Percentiles rank a stretch among this genome's conserved stretches.
Evolutionary conservation across 2,329 filamentous ascomycete genomes (phyloP).

Genomic region (Tolypocladium cylindrosporum): DNA sequence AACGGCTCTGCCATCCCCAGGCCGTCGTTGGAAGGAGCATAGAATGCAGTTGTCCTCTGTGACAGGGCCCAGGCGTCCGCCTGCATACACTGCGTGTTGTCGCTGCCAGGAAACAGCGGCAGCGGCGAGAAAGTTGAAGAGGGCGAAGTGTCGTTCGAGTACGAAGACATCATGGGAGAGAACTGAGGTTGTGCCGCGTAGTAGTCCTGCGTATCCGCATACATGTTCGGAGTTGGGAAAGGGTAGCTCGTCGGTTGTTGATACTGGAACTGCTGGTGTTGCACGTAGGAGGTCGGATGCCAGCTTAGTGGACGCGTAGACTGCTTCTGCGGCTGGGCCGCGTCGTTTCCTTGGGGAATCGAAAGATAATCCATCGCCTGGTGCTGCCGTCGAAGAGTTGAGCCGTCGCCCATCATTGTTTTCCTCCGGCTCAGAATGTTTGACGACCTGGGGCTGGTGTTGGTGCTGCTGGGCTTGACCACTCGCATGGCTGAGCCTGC

Average conservation of each 20-base stretch:
- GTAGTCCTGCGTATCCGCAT: conserved; percentile 30
- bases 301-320: conserved; percentile 45
- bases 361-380: conserved; percentile 30
- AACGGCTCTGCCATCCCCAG: conserved; percentile 19
- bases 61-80: conserved; percentile 26
- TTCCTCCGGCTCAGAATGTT: conserved; percentile 40
- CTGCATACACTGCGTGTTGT: conserved; percentile 28
- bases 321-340: conserved; percentile 4
- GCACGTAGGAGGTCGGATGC: conserved; percentile 55
- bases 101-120: conserved; percentile 29
- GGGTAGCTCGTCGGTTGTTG: conserved; percentile 28
- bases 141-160: conserved; percentile 50
- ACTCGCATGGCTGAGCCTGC: conserved; percentile 45
- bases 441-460: conserved; percentile 55
- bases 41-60: conserved; percentile 18
- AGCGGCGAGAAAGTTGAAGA: conserved; percentile 43
- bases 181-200: conserved; percentile 31
- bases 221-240: conserved; percentile 24
- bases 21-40: conserved; percentile 11
- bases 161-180: conserved; percentile 42
- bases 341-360: background rate
- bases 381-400: conserved; percentile 33
- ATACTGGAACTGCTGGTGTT: conserved; percentile 25
- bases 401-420: conserved; percentile 43
- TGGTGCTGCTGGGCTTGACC: conserved; percentile 56